Base-by-base conservation (phyloP, 768 basidiomycete species). In the Leucogyrophana mollusca region DNA sequence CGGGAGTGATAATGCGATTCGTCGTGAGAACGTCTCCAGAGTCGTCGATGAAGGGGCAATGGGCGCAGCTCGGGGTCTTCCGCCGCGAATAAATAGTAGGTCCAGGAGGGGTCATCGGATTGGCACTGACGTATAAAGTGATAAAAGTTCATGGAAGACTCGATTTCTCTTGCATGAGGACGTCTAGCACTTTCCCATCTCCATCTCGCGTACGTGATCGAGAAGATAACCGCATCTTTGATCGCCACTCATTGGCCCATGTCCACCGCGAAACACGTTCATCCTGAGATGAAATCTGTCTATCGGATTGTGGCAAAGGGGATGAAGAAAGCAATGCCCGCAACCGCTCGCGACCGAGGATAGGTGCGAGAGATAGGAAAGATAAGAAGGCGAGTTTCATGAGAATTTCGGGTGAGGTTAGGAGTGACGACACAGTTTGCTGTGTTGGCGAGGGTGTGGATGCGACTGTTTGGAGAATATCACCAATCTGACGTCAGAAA, bases 381-480 rank as follows among this genome's bases (percentile, higher is more conserved):
- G 91, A 89, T 8, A 97, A 71, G 52, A 90, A 78, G 18, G 85
- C 77, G 50, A 97, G 82, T 64, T 95, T 95, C 56, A 83, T 55
- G 50, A 96, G 77, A 57, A 95, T 85, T 43, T 82, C 77, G 2
- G 93, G 94, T 9, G 90, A 89, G 33, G 87, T 73, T 16, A 97
- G 69, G n/a, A 97, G 67, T 17, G 85, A 87, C 36, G 90, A 85
- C n/a, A 97, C 78, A 11, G 87, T 87, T 62, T 90, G 82, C 41
- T 85, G 75, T 14, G 80, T 77, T 5, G 85, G 79, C 1, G 83
- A 80, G 9, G 83, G 83, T 4, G 80, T 78, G 13, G 82, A 82
- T 11, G 87, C 87, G 21, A 92, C 81, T 0, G 87, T 88, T 64
- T 92, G 90, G 7, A 93, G 77, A 33, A 92, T 89, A 62, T 92